phyloP scores from a whole-genome alignment of 805 yeast species.

The Metschnikowia hibisci region DNA sequence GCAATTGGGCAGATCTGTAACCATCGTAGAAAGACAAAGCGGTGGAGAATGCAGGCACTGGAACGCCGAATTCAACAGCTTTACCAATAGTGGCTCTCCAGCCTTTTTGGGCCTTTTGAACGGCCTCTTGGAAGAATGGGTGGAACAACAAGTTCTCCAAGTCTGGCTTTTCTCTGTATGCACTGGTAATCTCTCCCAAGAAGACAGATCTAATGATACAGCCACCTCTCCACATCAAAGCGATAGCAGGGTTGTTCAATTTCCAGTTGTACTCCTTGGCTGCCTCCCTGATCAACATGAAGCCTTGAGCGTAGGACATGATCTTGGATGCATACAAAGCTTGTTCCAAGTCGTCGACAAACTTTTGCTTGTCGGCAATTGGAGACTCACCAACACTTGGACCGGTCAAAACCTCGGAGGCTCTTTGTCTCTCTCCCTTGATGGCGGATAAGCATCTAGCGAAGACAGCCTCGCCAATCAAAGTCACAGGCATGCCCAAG shows the following conservation, averaged over 20 bases:
- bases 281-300: slow-evolving; percentile 98
- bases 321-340: slow-evolving; percentile 98
- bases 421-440: slow-evolving; percentile 85
- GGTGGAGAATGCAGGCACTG: slow-evolving; percentile 96
- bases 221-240: slow-evolving; percentile 99
- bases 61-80: slow-evolving; percentile 84
- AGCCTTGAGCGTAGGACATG: slow-evolving; percentile 98
- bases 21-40: slow-evolving; percentile 98
- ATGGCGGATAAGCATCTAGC: slow-evolving; percentile 93
- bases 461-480: slow-evolving; percentile 98
- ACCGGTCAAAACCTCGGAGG: slow-evolving; percentile 75
- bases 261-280: slow-evolving; percentile 96
- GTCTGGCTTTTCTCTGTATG: slow-evolving; percentile 90
- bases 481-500: slow-evolving; percentile 96
- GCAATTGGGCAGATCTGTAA: slow-evolving; percentile 91
- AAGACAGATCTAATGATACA: slow-evolving; percentile 98
- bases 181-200: slow-evolving; percentile 94
- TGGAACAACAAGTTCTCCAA: slow-evolving; percentile 94
- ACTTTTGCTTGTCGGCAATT: slow-evolving; percentile 71
- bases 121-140: slow-evolving; percentile 89
- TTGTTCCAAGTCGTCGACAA: slow-evolving; percentile 93
- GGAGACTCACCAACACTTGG: slow-evolving; percentile 62
- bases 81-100: slow-evolving; percentile 88
- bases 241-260: slow-evolving; percentile 96
- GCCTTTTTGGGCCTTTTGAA: slow-evolving; percentile 87